Percentiles rank a stretch among this genome's conserved stretches.
Conservation (phyloP, 768 basidiomycete genomes). For the Boletus rubropictus region DNA sequence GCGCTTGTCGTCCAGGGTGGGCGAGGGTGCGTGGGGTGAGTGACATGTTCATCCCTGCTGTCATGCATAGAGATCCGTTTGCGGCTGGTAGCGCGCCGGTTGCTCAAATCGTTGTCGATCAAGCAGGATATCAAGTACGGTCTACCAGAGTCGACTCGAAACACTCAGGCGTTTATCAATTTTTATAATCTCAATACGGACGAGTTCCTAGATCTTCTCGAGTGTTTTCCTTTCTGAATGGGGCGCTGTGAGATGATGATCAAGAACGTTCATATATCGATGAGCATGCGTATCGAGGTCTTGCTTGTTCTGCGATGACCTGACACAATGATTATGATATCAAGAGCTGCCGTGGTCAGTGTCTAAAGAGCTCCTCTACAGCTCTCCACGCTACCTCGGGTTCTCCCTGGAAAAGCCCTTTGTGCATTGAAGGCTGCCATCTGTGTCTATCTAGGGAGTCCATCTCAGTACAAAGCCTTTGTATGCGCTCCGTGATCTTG, state of each 20-base stretch:
- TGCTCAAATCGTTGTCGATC: slow-evolving; percentile 84
- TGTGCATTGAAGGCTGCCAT: slow-evolving; percentile 5
- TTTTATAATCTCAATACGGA: slow-evolving; percentile 81
- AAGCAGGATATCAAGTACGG: slow-evolving; percentile 96
- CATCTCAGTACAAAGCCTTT: neutral
- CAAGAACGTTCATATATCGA: slow-evolving; percentile 89
- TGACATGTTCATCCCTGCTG: slow-evolving; percentile 1
- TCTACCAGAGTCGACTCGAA: slow-evolving; percentile 71
- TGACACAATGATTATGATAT: neutral
- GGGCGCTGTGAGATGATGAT: neutral
- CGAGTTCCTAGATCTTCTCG: slow-evolving; percentile 78
- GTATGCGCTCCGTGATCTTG: neutral
- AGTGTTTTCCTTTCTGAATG: slow-evolving; percentile 14
- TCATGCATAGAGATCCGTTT: slow-evolving; percentile 1
- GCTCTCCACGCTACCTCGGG: slow-evolving; percentile 10
- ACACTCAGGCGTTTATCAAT: slow-evolving; percentile 82
- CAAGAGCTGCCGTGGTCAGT: neutral
- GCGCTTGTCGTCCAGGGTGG: slow-evolving; percentile 49
- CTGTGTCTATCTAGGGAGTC: neutral
- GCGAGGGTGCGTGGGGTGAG: slow-evolving; percentile 72
- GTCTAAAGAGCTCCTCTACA: slow-evolving; percentile 8
- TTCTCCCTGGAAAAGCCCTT: slow-evolving; percentile 5
- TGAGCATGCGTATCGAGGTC: slow-evolving; percentile 17
- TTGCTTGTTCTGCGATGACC: neutral
- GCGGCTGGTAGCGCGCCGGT: slow-evolving; percentile 54